A percentile compares a stretch with the other conserved stretches of the same genome.
These are phyloP conservation scores for Infundibulicybe gibba DNA, from an alignment of 768 basidiomycete species.

Conservation along the genomic window DNA sequence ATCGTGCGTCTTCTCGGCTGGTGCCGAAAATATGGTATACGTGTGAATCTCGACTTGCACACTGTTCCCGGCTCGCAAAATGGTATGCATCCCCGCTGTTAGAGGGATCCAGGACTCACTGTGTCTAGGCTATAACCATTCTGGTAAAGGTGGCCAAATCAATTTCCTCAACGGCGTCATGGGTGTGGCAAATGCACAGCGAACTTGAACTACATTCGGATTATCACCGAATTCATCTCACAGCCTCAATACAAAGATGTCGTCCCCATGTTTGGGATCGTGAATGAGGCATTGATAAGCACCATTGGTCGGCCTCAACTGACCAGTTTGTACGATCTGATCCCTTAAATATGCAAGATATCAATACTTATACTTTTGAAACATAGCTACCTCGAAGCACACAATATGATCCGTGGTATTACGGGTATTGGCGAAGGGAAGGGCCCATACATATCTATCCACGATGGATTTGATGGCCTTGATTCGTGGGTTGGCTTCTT, in stretches of 20 bases:
- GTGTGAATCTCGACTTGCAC: constrained; percentile 78
- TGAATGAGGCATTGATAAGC: constrained; percentile 55
- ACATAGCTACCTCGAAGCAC: constrained; percentile 51
- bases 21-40: constrained; percentile 82
- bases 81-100: constrained; percentile 30
- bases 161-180: constrained; percentile 75
- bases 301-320: constrained; percentile 56
- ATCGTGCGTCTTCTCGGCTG: constrained; percentile 73
- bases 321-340: constrained; percentile 60
- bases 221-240: constrained; percentile 78
- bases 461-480: constrained; percentile 45
- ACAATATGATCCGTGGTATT: constrained; percentile 64
- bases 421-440: constrained; percentile 72
- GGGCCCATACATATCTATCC: constrained; percentile 50
- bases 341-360: constrained; percentile 16
- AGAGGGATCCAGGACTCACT: not conserved
- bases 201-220: constrained; percentile 78
- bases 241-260: constrained; percentile 71
- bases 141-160: constrained; percentile 53
- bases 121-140: constrained; percentile 51
- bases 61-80: constrained; percentile 79
- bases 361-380: no score
- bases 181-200: constrained; percentile 86
- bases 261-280: constrained; percentile 57
- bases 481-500: constrained; percentile 28